These are phyloP conservation scores for Eutrema heterophyllum DNA, from an alignment of 345 rosid species.

Conservation along the genomic window DNA sequence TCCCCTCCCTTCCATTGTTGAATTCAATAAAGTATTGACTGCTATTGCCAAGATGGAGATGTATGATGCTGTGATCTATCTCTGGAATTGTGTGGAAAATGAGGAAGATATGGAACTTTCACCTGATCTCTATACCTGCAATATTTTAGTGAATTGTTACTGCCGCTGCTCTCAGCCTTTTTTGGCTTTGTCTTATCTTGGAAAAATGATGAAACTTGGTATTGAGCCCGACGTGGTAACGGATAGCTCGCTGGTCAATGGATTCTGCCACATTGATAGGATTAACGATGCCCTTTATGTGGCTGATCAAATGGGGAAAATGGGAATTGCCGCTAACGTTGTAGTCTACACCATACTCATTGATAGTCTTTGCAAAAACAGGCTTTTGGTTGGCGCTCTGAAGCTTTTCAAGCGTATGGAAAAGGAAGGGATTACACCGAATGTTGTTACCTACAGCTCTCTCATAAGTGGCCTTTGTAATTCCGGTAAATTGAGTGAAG, in stretches of 20 bases:
- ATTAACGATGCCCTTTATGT: neutral
- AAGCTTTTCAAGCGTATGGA: neutral
- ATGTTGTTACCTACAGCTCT: conserved; percentile 25
- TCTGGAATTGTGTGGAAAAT: conserved; percentile 1
- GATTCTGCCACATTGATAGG: conserved; percentile 4
- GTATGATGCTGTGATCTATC: conserved; percentile 18
- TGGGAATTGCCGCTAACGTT: conserved; percentile 12
- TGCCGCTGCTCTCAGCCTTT: conserved; percentile 13
- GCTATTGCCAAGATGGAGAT: conserved; percentile 20
- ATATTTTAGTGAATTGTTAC: conserved; percentile 25
- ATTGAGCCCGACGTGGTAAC: conserved; percentile 23
- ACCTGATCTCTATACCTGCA: conserved; percentile 28
- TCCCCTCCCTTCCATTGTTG: conserved; percentile 26
- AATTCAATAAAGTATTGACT: conserved; percentile 25
- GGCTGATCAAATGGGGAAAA: conserved; percentile 10
- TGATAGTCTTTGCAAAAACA: conserved; percentile 19
- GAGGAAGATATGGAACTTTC: neutral
- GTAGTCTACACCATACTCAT: conserved; percentile 10
- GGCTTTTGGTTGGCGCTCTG: neutral
- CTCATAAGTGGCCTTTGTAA: conserved; percentile 30
- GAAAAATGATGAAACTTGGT: conserved; percentile 28
- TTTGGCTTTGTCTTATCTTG: conserved; percentile 19
- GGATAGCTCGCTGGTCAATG: conserved; percentile 17
- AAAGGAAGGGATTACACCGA: conserved; percentile 1
- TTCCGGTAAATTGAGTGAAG: conserved; percentile 4